These are phyloP conservation scores for Pseudocercospora pini-densiflorae DNA, from an alignment of 2,329 filamentous ascomycete genomes.

Conservation along the genomic window DNA sequence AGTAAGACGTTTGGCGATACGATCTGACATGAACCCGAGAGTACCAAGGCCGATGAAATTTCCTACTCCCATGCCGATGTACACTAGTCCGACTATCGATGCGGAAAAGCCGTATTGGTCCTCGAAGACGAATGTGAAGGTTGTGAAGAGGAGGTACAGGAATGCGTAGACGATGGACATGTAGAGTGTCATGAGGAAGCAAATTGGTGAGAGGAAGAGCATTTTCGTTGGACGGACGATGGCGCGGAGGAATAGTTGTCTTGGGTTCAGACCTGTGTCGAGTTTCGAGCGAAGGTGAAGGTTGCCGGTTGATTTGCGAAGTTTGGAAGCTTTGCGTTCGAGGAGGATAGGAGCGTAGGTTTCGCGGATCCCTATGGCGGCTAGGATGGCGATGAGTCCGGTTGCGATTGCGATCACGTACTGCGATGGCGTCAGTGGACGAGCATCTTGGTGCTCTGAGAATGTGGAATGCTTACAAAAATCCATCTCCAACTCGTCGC, in stretches of 20 bases:
- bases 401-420: constrained; percentile 59
- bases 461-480: constrained; percentile 10
- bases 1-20: constrained; percentile 17
- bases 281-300: constrained; percentile 45
- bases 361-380: constrained; percentile 49
- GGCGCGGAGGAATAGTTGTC: constrained; percentile 49
- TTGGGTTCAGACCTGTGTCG: constrained; percentile 42
- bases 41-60: constrained; percentile 26
- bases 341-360: constrained; percentile 55
- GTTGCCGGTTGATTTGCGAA: constrained; percentile 58
- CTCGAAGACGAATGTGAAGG: constrained; percentile 29
- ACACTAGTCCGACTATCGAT: constrained; percentile 32
- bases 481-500: constrained; percentile 70
- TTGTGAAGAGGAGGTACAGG: constrained; percentile 36
- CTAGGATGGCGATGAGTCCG: constrained; percentile 41
- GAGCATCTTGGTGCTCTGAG: background rate
- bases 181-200: constrained; percentile 33
- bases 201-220: constrained; percentile 34
- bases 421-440: constrained; percentile 9
- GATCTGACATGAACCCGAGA: constrained; percentile 22
- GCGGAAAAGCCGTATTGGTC: constrained; percentile 30
- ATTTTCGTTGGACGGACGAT: constrained; percentile 57
- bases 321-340: constrained; percentile 48
- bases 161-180: constrained; percentile 35
- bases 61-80: constrained; percentile 29